These are phyloP conservation scores for Delphinella strobiligena DNA, from an alignment of 2,329 filamentous ascomycete species.

Conservation along the genomic window DNA sequence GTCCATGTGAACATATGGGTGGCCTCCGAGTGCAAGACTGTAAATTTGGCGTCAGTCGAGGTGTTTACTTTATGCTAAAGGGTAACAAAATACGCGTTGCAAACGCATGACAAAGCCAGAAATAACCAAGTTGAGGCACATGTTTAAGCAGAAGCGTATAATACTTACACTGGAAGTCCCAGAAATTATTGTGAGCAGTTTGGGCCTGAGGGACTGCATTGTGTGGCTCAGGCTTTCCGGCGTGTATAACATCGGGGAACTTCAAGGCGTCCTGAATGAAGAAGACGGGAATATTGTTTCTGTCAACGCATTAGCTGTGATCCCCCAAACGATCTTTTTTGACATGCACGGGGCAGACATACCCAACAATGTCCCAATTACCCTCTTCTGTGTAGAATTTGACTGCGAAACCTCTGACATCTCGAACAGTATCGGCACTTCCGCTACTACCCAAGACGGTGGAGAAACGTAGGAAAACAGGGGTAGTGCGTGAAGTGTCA, in stretches of 20 bases:
- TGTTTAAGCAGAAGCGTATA: too few species aligned
- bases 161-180: constrained; percentile 27
- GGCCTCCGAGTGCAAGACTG: constrained; percentile 37
- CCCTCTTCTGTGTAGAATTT: constrained; percentile 43
- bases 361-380: constrained; percentile 41
- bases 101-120: too few species aligned
- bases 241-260: constrained; percentile 46
- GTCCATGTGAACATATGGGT: constrained; percentile 39
- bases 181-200: constrained; percentile 23
- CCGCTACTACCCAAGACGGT: constrained; percentile 36
- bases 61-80: too few species aligned
- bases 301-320: too few species aligned
- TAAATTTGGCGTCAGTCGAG: too few species aligned
- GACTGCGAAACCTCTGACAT: constrained; percentile 38
- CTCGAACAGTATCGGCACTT: constrained; percentile 35
- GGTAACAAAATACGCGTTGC: too few species aligned
- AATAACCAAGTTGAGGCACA: too few species aligned
- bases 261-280: constrained; percentile 32
- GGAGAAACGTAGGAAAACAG: constrained; percentile 35
- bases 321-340: too few species aligned
- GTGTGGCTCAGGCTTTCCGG: constrained; percentile 35
- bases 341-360: too few species aligned
- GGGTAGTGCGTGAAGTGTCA: constrained; percentile 41
- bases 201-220: constrained; percentile 20
- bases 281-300: constrained; percentile 28